phyloP scores from a whole-genome alignment of 805 yeast genomes.

The Saturnispora hagleri region DNA sequence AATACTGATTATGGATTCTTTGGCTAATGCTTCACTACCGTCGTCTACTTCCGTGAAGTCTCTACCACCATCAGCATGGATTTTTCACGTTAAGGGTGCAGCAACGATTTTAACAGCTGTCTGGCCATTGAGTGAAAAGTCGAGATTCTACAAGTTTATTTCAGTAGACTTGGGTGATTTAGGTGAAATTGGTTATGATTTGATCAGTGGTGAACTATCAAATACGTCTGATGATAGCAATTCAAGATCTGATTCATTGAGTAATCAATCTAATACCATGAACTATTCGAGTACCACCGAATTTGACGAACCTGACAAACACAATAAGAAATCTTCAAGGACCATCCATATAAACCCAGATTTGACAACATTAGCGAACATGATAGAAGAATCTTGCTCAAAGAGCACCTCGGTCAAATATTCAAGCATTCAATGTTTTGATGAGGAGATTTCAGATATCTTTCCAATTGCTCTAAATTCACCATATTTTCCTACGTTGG shows the following conservation, averaged over 20 bases:
- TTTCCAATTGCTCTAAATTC: constrained; percentile 79
- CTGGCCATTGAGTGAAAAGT: constrained; percentile 76
- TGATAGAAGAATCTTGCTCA: constrained; percentile 8
- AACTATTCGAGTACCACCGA: constrained; percentile 1
- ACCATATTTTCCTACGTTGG: constrained; percentile 80
- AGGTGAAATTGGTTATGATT: constrained; percentile 51
- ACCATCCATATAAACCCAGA: constrained; percentile 17
- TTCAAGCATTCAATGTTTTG: constrained; percentile 71
- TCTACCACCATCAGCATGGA: constrained; percentile 91
- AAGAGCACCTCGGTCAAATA: constrained; percentile 24
- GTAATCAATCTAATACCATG: constrained; percentile 1
- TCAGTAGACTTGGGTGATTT: constrained; percentile 87
- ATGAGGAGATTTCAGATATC: constrained; percentile 71
- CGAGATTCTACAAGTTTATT: constrained; percentile 58
- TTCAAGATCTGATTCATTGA: constrained; percentile 9
- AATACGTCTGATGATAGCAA: constrained; percentile 18
- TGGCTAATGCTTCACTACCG: constrained; percentile 79
- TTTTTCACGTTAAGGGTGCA: constrained; percentile 94
- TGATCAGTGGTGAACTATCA: constrained; percentile 28
- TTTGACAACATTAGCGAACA: constrained; percentile 17
- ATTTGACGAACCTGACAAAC: neutral
- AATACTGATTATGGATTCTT: constrained; percentile 82
- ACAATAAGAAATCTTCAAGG: neutral
- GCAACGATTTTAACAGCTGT: constrained; percentile 93
- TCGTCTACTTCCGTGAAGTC: constrained; percentile 43